These are phyloP conservation scores for Hura crepitans DNA, from an alignment of 441 rosid species.

Conservation along the genomic window DNA sequence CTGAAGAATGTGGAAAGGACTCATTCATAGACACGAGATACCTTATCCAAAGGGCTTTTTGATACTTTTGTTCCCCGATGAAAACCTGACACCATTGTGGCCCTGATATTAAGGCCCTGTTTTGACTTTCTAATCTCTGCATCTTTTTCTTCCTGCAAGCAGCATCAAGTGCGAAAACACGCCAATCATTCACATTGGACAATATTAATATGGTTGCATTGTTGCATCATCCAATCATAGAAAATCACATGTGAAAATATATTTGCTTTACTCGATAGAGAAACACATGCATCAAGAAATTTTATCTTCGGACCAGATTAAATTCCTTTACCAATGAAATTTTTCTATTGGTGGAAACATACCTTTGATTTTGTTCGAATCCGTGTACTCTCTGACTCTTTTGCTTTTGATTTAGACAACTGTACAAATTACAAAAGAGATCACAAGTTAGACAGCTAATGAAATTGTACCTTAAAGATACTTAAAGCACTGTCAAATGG, in stretches of 20 bases:
- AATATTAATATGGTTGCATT: not conserved
- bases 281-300: not conserved
- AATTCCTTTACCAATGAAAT: not conserved
- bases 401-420: conserved; percentile 47
- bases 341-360: conserved; percentile 3
- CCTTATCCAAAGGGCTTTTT: conserved; percentile 46
- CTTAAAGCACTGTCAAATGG: conserved; percentile 16
- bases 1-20: not conserved
- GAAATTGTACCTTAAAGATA: conserved; percentile 13
- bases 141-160: conserved; percentile 48
- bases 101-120: conserved; percentile 44
- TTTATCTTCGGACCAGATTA: not conserved
- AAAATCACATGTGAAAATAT: not conserved
- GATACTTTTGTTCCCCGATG: conserved; percentile 35
- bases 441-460: conserved; percentile 7
- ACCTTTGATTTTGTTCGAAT: conserved; percentile 62
- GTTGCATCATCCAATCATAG: not conserved
- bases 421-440: conserved; percentile 27
- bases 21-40: conserved; percentile 16
- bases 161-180: conserved; percentile 17
- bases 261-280: not conserved
- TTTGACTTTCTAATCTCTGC: conserved; percentile 41
- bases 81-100: conserved; percentile 47
- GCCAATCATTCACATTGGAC: not conserved
- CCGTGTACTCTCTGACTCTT: conserved; percentile 35